Evolutionary conservation across 345 rosid genomes (phyloP).

Genomic region (Eucalyptus cladocalyx): DNA sequence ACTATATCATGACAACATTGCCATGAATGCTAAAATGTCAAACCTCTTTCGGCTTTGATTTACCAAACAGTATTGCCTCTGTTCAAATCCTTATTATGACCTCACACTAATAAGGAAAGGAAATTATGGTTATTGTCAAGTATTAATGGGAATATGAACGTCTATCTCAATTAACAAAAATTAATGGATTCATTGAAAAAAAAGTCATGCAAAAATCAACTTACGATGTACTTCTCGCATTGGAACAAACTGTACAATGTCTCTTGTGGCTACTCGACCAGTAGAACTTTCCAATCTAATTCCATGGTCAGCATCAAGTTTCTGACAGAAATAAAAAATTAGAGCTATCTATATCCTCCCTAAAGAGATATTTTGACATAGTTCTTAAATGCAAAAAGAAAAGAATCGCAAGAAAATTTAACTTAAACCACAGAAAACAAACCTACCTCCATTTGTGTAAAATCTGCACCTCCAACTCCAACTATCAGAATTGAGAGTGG

Average conservation of each 20-base stretch:
- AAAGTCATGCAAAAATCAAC: background rate
- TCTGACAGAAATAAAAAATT: slow-evolving; percentile 9
- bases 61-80: background rate
- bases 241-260: slow-evolving; percentile 81
- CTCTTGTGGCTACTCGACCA: slow-evolving; percentile 62
- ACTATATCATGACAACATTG: background rate
- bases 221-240: slow-evolving; percentile 66
- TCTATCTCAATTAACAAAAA: background rate
- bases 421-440: background rate
- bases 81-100: background rate
- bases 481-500: slow-evolving; percentile 76
- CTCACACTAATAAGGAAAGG: background rate
- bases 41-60: background rate
- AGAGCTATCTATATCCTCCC: background rate
- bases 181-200: background rate
- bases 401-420: background rate
- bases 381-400: background rate
- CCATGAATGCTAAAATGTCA: background rate
- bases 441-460: slow-evolving; percentile 78
- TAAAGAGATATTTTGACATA: background rate
- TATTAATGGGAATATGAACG: background rate
- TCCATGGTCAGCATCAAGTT: slow-evolving; percentile 77
- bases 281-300: slow-evolving; percentile 54
- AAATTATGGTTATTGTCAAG: background rate
- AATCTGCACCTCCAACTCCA: slow-evolving; percentile 77